Evolutionary conservation across 495 filamentous ascomycete genomes (phyloP).

Genomic region (Talaromyces stipitatus): DNA sequence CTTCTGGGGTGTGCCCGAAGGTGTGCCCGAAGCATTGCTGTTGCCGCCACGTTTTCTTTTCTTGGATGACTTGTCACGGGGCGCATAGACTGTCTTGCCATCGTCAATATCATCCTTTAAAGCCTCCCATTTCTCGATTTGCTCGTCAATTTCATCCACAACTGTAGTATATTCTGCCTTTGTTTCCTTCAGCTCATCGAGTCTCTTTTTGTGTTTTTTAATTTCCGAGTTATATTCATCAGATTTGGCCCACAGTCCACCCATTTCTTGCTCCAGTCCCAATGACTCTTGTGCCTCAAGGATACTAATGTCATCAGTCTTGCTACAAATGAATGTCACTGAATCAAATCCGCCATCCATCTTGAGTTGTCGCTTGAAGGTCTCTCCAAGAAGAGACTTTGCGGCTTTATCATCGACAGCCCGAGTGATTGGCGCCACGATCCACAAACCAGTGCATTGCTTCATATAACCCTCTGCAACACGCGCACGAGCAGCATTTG

Average conservation of each 20-base stretch:
- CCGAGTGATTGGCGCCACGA: constrained; percentile 57
- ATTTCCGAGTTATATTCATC: constrained; percentile 27
- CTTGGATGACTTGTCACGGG: constrained; percentile 19
- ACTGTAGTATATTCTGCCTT: constrained; percentile 21
- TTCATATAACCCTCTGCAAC: constrained; percentile 58
- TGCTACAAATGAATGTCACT: constrained; percentile 61
- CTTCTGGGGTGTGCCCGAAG: constrained; percentile 8
- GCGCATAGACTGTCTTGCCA: constrained; percentile 44
- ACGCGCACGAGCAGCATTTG: constrained; percentile 55
- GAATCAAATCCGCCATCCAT: constrained; percentile 50
- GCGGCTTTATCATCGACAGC: constrained; percentile 62
- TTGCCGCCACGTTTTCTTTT: constrained; percentile 32
- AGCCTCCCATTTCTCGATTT: constrained; percentile 38
- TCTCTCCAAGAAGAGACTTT: constrained; percentile 49
- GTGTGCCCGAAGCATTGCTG: constrained; percentile 10
- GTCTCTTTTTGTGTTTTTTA: constrained; percentile 19
- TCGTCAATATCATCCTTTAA: constrained; percentile 32
- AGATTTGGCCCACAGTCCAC: constrained; percentile 19
- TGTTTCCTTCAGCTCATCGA: constrained; percentile 27
- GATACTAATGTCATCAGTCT: constrained; percentile 59
- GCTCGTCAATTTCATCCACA: constrained; percentile 28
- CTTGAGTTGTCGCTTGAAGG: constrained; percentile 57
- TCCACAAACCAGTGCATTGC: constrained; percentile 35
- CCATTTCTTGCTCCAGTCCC: constrained; percentile 31
- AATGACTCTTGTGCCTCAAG: constrained; percentile 41